A percentile compares a stretch with the other conserved stretches of the same genome.
phyloP scores from a whole-genome alignment of 2,329 filamentous ascomycete species.

The Phialemonium atrogriseum region DNA sequence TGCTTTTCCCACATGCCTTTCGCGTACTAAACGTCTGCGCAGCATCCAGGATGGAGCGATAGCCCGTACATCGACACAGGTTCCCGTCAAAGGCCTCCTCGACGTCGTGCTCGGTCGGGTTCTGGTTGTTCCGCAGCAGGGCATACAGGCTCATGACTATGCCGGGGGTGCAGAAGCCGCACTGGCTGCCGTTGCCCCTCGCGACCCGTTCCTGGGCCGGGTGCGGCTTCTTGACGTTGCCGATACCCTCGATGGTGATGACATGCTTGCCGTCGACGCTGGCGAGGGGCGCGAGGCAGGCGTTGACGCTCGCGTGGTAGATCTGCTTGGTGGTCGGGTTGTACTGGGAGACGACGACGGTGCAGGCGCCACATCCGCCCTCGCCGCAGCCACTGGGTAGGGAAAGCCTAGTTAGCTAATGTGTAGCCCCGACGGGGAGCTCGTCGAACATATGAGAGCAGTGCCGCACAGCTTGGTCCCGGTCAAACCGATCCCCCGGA shows the following conservation, averaged over 20 bases:
- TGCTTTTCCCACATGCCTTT: conserved; percentile 40
- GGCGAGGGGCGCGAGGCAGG: conserved; percentile 84
- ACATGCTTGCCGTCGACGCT: conserved; percentile 97
- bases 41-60: conserved; percentile 86
- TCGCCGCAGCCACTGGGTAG: conserved; percentile 70
- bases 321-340: conserved; percentile 89
- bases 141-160: conserved; percentile 98
- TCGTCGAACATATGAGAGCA: too few species aligned
- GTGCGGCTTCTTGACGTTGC: conserved; percentile 78
- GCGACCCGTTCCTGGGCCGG: conserved; percentile 87
- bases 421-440: background rate
- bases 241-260: conserved; percentile 94
- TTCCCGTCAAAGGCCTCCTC: conserved; percentile 98
- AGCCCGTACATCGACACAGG: conserved; percentile 90
- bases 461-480: conserved; percentile 72
- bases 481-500: conserved; percentile 85
- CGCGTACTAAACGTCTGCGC: conserved; percentile 74
- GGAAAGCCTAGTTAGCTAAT: conserved; percentile 5
- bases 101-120: conserved; percentile 71
- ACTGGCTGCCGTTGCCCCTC: conserved; percentile 86
- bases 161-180: conserved; percentile 88
- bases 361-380: conserved; percentile 93
- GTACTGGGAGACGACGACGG: conserved; percentile 86
- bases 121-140: conserved; percentile 73
- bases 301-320: conserved; percentile 95